Base-by-base conservation (phyloP, 169 alveolate genomes). In the Eimeria zaria region DNA sequence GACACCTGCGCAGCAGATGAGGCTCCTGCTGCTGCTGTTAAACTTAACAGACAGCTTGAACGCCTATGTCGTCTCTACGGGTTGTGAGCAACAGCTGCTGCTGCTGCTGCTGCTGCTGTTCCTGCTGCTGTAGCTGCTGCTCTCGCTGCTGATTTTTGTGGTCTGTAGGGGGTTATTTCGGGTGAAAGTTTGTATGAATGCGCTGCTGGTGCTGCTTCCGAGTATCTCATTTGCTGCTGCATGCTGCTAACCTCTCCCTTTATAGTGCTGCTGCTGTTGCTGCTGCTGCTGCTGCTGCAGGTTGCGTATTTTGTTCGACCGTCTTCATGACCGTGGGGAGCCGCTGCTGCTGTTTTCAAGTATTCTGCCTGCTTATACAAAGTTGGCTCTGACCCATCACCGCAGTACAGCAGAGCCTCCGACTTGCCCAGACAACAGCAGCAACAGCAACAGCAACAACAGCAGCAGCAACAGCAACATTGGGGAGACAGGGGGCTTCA, bases 261-360 rank as follows among this genome's bases (percentile, higher is more conserved):
- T 1, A 33, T 67, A 33, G 27, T 67, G 41, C 73, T 62, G 73
- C 14, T 41, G 83, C 51, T 44, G 39, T 48, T 80, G 89, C 67
- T 48, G 67, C 76, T 83, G 74, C 74, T 83, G 91, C 55, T 83
- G 74, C 91, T 83, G 74, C 91, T 55, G 76, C 60, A 87, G 93
- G 83, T 44, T 87, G 30, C 51, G 93, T 41, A 87, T 87, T 36
- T 83, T 87, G 5, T 87, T 87, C 44, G 93, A 87, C 83, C 78
- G 93, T 27, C 73, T 87, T 18, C 80, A 87, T 48, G 93, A 87
- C 93, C 93, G 93, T 48, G 93, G 93, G 62, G 93, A 87, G 81
- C 93, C 93, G 60, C 80, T 87, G 55, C 62, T 87, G 93, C 93
- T 87, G 6, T 87, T 87, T 44, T 60, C 93, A 1, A 24, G 46